These are phyloP conservation scores for Platismatia glauca DNA, from an alignment of 495 filamentous ascomycete genomes.

Conservation along the genomic window DNA sequence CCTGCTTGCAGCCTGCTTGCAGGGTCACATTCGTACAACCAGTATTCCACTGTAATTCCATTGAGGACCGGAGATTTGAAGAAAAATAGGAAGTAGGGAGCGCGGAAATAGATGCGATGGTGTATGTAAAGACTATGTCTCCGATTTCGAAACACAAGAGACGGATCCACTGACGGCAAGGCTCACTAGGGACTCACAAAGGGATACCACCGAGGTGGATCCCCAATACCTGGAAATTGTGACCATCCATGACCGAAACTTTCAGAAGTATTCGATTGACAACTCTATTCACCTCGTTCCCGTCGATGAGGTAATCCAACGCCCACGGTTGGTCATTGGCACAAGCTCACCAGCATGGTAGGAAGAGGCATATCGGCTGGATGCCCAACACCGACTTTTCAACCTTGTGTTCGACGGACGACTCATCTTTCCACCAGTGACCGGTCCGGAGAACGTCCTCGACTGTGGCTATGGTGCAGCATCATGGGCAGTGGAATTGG, in stretches of 20 bases:
- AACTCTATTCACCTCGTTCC: conserved; percentile 69
- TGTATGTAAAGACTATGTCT: background rate
- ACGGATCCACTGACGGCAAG: conserved; percentile 5
- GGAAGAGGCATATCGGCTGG: conserved; percentile 73
- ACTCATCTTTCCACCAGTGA: conserved; percentile 71
- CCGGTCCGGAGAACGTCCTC: conserved; percentile 53
- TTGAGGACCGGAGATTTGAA: background rate
- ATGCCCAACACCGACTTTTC: conserved; percentile 61
- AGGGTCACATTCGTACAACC: background rate
- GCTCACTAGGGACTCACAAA: conserved; percentile 38
- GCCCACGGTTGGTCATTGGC: background rate
- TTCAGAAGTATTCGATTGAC: conserved; percentile 66
- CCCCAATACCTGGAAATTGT: conserved; percentile 52
- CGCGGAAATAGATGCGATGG: background rate
- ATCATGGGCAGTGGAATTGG: conserved; percentile 51
- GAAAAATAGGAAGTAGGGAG: background rate
- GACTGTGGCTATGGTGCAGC: conserved; percentile 71
- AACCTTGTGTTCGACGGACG: conserved; percentile 63
- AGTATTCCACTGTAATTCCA: background rate
- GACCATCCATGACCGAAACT: conserved; percentile 57
- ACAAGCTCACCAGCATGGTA: conserved; percentile 32
- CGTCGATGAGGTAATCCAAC: conserved; percentile 64
- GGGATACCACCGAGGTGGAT: conserved; percentile 48
- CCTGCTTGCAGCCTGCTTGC: background rate
- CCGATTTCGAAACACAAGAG: background rate